A percentile compares a stretch with the other conserved stretches of the same genome.
phyloP scores from a whole-genome alignment of 257 asterid species.

The Solanum boliviense region DNA sequence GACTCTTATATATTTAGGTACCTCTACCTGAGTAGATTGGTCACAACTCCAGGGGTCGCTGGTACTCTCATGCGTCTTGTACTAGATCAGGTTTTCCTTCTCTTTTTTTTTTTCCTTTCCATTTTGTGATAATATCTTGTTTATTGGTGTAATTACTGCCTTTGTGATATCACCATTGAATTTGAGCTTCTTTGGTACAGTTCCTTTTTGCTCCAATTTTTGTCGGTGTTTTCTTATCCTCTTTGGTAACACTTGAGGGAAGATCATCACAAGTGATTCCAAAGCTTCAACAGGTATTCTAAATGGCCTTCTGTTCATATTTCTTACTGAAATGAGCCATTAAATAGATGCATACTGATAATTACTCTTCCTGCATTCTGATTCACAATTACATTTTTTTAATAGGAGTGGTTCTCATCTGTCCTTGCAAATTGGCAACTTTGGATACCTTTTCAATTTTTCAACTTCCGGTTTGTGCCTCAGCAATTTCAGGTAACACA shows the following conservation, averaged over 20 bases:
- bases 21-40: constrained; percentile 60
- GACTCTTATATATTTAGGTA: constrained; percentile 34
- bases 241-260: constrained; percentile 58
- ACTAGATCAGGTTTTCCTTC: constrained; percentile 65
- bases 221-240: constrained; percentile 44
- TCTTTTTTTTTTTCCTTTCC: not conserved
- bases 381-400: not conserved
- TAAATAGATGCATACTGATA: not conserved
- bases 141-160: not conserved
- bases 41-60: constrained; percentile 49
- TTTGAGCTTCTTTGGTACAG: constrained; percentile 27
- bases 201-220: constrained; percentile 68
- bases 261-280: constrained; percentile 49
- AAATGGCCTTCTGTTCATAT: not conserved
- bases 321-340: not conserved
- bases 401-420: constrained; percentile 87
- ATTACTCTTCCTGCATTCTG: not conserved
- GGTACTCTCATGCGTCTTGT: constrained; percentile 65
- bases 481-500: constrained; percentile 81
- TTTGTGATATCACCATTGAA: not conserved
- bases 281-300: constrained; percentile 68
- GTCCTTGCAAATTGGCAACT: constrained; percentile 93
- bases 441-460: constrained; percentile 94
- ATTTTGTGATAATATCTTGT: not conserved
- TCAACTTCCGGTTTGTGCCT: constrained; percentile 87